A percentile compares a stretch with the other conserved stretches of the same genome.
Evolutionary conservation across 352 stramenopile genomes (phyloP).

Genomic region (Hyaloperonospora brassicae): DNA sequence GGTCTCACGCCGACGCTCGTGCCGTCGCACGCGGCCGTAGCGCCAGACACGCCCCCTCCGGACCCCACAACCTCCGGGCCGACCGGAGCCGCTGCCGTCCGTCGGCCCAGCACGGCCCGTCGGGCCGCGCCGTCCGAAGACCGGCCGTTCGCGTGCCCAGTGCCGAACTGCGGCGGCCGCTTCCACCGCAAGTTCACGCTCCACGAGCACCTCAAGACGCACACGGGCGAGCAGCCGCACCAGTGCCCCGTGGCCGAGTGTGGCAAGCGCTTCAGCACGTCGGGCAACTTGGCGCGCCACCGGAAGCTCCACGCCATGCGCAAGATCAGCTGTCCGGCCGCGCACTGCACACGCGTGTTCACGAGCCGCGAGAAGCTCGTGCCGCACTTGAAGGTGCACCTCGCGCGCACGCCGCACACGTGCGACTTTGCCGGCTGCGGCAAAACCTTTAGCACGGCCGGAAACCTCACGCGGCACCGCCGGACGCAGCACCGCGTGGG

Average conservation of each 20-base stretch:
- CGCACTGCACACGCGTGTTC: constrained; percentile 37
- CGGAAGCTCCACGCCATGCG: constrained; percentile 40
- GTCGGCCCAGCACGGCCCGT: constrained; percentile 17
- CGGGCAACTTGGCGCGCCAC: constrained; percentile 48
- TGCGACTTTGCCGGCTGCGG: constrained; percentile 44
- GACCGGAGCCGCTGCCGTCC: neutral
- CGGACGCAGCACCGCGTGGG: constrained; percentile 42
- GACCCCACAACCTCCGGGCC: no score
- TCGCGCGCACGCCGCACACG: constrained; percentile 41
- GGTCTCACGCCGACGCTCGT: neutral
- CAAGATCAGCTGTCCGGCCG: constrained; percentile 36
- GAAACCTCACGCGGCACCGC: constrained; percentile 55
- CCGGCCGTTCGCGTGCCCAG: constrained; percentile 28
- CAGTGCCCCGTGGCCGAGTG: constrained; percentile 47
- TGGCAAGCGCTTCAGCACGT: constrained; percentile 57
- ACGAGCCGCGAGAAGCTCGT: constrained; percentile 43
- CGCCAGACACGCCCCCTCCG: no score
- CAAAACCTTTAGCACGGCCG: constrained; percentile 56
- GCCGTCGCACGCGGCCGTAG: neutral
- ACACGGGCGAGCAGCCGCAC: constrained; percentile 74
- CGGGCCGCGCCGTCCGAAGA: constrained; percentile 30
- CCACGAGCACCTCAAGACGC: constrained; percentile 76
- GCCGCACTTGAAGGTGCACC: constrained; percentile 41
- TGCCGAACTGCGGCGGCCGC: constrained; percentile 35
- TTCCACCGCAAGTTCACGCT: constrained; percentile 77